These are phyloP conservation scores for Flueggea neowawraea DNA, from an alignment of 441 rosid species.

Conservation along the genomic window DNA sequence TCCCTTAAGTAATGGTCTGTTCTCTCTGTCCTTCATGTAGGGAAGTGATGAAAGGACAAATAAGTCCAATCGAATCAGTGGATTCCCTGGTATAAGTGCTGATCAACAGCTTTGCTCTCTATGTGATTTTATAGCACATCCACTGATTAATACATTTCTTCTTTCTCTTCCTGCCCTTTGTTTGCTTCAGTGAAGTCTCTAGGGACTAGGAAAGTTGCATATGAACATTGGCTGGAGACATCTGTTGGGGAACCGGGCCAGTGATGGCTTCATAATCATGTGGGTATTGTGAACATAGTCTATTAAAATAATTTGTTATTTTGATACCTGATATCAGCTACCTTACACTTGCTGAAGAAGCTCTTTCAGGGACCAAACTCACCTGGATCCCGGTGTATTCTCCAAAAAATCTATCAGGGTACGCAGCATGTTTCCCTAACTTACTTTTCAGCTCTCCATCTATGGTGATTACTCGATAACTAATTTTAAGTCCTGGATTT, in stretches of 20 bases:
- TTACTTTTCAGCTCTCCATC: background rate
- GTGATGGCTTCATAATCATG: constrained; percentile 47
- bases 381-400: constrained; percentile 19
- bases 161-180: background rate
- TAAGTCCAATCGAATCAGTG: constrained; percentile 29
- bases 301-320: background rate
- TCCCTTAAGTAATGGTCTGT: background rate
- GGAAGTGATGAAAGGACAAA: constrained; percentile 34
- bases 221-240: constrained; percentile 34
- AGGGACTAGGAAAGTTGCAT: constrained; percentile 32
- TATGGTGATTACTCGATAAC: background rate
- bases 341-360: constrained; percentile 19
- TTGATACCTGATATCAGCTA: background rate
- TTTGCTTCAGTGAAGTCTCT: constrained; percentile 55
- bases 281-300: constrained; percentile 28
- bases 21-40: constrained; percentile 25
- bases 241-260: constrained; percentile 36
- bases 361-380: constrained; percentile 24
- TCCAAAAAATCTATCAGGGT: constrained; percentile 49
- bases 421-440: constrained; percentile 8
- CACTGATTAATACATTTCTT: background rate
- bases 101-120: background rate
- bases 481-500: background rate
- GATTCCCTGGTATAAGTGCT: constrained; percentile 31
- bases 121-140: background rate